These are phyloP conservation scores for Vanrija humicola DNA, from an alignment of 1,284 basidiomycete genomes.

Conservation along the genomic window DNA sequence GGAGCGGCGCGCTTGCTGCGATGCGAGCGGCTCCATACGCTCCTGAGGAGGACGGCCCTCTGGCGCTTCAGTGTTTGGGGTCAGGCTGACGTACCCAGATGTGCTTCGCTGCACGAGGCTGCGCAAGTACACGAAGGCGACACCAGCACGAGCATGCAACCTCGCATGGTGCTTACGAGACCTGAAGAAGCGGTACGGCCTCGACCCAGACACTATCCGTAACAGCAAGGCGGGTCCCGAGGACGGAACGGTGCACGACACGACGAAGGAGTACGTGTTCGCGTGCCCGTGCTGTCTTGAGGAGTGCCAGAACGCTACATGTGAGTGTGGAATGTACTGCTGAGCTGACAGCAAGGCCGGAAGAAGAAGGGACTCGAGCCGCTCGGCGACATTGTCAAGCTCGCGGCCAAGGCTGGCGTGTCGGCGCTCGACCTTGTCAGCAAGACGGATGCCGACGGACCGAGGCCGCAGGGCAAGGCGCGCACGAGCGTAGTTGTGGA, in stretches of 20 bases:
- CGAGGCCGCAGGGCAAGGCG: neutral
- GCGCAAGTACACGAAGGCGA: conserved; percentile 17
- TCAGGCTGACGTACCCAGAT: neutral
- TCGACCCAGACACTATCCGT: conserved; percentile 10
- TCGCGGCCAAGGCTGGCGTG: conserved; percentile 9
- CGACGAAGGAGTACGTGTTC: conserved; percentile 14
- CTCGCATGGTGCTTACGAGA: conserved; percentile 32
- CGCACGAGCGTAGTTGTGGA: neutral
- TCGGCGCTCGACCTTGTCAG: conserved; percentile 9
- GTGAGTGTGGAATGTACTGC: conserved; percentile 16
- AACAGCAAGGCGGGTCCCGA: neutral
- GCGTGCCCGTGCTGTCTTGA: conserved; percentile 33
- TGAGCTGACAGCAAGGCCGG: conserved; percentile 20
- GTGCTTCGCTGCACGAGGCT: conserved; percentile 33
- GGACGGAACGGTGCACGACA: conserved; percentile 11
- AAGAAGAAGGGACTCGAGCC: conserved; percentile 30
- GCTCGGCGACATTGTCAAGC: conserved; percentile 22
- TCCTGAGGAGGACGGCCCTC: too few relatives aligned
- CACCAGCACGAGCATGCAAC: conserved; percentile 22
- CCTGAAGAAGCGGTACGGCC: conserved; percentile 24
- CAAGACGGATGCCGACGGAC: conserved; percentile 1
- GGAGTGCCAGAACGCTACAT: conserved; percentile 29
- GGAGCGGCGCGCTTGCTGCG: too few relatives aligned
- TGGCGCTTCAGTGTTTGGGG: too few relatives aligned
- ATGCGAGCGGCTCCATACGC: too few relatives aligned